Percentiles rank a stretch among this genome's conserved stretches.
Evolutionary conservation across 768 basidiomycete genomes (phyloP).

Genomic region (Boletus edulis): DNA sequence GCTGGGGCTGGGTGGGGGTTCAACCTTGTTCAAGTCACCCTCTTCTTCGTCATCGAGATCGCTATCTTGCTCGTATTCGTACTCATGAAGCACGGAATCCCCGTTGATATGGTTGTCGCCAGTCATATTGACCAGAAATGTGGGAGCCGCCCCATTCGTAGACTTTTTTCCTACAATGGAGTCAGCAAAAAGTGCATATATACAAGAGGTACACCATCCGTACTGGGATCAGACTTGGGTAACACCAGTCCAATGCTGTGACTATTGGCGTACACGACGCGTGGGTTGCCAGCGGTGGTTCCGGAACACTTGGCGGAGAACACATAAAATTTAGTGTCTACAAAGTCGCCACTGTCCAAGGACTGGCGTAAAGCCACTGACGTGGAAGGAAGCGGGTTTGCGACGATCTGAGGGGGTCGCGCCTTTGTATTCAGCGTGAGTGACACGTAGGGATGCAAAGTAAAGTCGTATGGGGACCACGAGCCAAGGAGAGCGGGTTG

Average conservation of each 20-base stretch:
- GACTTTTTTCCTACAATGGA: slow-evolving; percentile 5
- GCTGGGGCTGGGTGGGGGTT: too few species aligned
- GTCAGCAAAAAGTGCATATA: not conserved
- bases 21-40: not conserved
- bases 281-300: slow-evolving; percentile 18
- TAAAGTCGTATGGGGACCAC: slow-evolving; percentile 13
- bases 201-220: not conserved
- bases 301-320: slow-evolving; percentile 19
- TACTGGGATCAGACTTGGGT: slow-evolving; percentile 18
- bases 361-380: slow-evolving; percentile 22
- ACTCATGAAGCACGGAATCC: slow-evolving; percentile 25
- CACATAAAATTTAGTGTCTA: slow-evolving; percentile 30
- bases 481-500: slow-evolving; percentile 24
- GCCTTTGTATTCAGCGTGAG: slow-evolving; percentile 21
- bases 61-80: slow-evolving; percentile 29
- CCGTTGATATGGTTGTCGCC: slow-evolving; percentile 16
- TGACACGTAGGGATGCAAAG: slow-evolving; percentile 18
- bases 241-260: slow-evolving; percentile 14
- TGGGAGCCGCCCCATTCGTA: not conserved
- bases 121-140: slow-evolving; percentile 24
- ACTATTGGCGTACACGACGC: slow-evolving; percentile 24
- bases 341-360: slow-evolving; percentile 25
- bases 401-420: not conserved
- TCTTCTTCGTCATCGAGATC: slow-evolving; percentile 29
- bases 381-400: slow-evolving; percentile 16